These are phyloP conservation scores for Tetrastigma voinierianum DNA, from an alignment of 164 flowering plant species.

Conservation along the genomic window DNA sequence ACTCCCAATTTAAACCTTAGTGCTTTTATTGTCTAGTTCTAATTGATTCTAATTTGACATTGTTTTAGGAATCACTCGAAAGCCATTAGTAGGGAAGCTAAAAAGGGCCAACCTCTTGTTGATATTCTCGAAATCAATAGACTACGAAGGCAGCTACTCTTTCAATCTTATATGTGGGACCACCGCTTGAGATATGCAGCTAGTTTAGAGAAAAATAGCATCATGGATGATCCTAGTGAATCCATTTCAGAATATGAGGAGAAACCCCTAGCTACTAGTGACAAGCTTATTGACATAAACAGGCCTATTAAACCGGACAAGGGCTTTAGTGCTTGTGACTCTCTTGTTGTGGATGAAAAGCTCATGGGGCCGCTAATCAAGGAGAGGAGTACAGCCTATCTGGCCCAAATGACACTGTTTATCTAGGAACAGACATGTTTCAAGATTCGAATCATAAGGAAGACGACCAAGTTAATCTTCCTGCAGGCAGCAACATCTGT, in stretches of 20 bases:
- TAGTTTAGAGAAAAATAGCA: constrained; percentile 27
- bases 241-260: constrained; percentile 31
- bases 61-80: constrained; percentile 62
- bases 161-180: constrained; percentile 90
- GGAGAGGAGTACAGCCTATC: constrained; percentile 18
- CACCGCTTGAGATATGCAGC: constrained; percentile 66
- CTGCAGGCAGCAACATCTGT: constrained; percentile 16
- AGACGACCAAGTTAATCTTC: constrained; percentile 19
- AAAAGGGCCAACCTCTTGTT: constrained; percentile 55
- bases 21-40: constrained; percentile 7
- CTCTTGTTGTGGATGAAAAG: constrained; percentile 33
- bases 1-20: background rate
- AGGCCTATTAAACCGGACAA: constrained; percentile 18
- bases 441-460: constrained; percentile 17
- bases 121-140: constrained; percentile 89
- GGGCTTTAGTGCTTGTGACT: constrained; percentile 26
- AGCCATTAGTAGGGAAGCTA: constrained; percentile 45
- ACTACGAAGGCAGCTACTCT: constrained; percentile 71
- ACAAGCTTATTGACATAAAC: constrained; percentile 31
- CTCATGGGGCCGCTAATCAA: constrained; percentile 20
- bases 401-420: constrained; percentile 16
- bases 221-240: constrained; percentile 19
- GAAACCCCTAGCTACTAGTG: constrained; percentile 28
- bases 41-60: constrained; percentile 7
- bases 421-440: constrained; percentile 20